Base-by-base conservation (phyloP, 371 early-diverging fungal genomes). In the Parasitella parasitica region DNA sequence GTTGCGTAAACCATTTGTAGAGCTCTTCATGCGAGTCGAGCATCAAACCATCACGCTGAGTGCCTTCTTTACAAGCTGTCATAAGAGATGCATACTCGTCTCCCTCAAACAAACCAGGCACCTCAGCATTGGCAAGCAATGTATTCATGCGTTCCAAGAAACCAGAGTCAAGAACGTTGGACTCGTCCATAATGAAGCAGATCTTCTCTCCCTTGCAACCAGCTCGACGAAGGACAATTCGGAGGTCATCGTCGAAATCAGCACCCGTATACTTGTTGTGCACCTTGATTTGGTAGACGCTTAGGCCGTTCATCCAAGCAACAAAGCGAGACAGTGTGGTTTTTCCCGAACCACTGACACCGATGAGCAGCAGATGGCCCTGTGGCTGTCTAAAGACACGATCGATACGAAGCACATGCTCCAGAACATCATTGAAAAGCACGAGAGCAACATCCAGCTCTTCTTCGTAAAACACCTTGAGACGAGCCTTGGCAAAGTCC, bases 61-160 rank as follows among this genome's bases (percentile, higher is more conserved):
- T 94, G 34, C 92, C 95, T 77, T 99, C 99, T 64, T 95, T 95
- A 76, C 97, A 97, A 56, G 89, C 90, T 4, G 90, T 89, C 95
- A 99, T 91, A 66, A 99, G 75, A n/a, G 97, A 81, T 9, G 93
- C 84, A 60, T 91, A 93, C 71, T 99, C 99, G 61, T 99, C 99
- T 49, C 97, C 98, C 72, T 99, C 98, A 67, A 99, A 99, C 54
- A 99, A 74, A 46, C 99, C 99, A 20, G 99, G 99, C 3, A 99
- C 94, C 77, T 99, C 99, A 7, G 97, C 94, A 66, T 98, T 99
- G 32, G 99, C 99, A 35, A 98, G 77, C 35, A 99, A 81, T 2
- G 99, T 99, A 75, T 99, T 99, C 96, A 98, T 98, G 57, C 98
- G 88, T 82, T 99, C 99, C 69, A 98, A 78, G 88, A 98, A 97